Conservation (phyloP, 306 rosid genomes). For the Cucurbita pepo region DNA sequence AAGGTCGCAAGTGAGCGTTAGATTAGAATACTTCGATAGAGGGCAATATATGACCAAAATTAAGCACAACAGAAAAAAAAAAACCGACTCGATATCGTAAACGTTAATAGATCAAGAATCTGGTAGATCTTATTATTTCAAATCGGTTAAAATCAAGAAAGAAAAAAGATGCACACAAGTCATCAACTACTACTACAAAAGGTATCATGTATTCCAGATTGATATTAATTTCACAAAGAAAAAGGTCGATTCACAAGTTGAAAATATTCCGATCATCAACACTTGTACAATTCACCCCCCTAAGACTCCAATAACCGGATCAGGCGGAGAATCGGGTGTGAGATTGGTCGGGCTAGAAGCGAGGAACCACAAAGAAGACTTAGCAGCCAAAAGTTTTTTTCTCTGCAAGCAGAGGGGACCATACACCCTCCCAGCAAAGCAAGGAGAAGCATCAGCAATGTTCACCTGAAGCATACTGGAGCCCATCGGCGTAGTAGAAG, state of each 20-base stretch:
- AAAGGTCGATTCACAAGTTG: neutral
- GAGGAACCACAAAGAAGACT: constrained; percentile 33
- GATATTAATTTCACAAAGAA: neutral
- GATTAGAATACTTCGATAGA: neutral
- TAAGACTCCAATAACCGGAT: neutral
- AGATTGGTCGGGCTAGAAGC: constrained; percentile 18
- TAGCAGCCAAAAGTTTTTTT: constrained; percentile 58
- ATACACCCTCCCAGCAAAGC: constrained; percentile 26
- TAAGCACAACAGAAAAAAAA: neutral
- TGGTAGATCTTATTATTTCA: neutral
- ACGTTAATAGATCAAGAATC: neutral
- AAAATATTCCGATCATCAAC: neutral
- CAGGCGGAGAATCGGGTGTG: constrained; percentile 15
- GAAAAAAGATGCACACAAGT: too few relatives aligned
- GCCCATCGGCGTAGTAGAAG: constrained; percentile 9
- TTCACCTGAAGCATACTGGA: constrained; percentile 8
- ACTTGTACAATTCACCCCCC: neutral
- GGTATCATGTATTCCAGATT: neutral
- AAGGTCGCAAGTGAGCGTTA: neutral
- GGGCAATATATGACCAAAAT: neutral
- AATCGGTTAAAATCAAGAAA: neutral
- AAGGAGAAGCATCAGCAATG: constrained; percentile 29
- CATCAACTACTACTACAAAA: neutral
- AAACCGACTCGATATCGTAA: neutral
- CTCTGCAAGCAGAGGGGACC: constrained; percentile 59